Evolutionary conservation across 768 basidiomycete species (phyloP), one percentile per base, ranked within the genome.

Genomic region (Fibroporia radiculosa): DNA sequence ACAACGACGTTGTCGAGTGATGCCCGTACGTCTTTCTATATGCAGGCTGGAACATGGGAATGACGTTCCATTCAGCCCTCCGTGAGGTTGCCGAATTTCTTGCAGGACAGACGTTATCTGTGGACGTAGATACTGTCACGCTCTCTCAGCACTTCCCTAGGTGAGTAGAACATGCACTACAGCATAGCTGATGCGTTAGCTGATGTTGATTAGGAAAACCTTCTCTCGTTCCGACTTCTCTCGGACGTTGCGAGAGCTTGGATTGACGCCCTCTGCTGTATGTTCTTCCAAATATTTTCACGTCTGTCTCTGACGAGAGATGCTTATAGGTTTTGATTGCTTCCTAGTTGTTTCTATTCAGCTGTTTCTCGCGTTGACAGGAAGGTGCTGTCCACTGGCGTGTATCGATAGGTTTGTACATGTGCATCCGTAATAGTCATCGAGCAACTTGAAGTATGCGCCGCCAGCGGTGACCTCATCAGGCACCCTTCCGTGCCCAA

Each of bases 261-360:
- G 90, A 4, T 67, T 97, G 49, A 93, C 91, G 16, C 93, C 93
- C 1, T 93, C 90, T 43, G 92, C 93, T 41, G 92, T 92, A 33
- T 40, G 48, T 51, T 20, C 36, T 40, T 44, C 12, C n/a, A 40
- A 38, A 35, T 49, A 27, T 20, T 25, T 25, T 36, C 20, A 19
- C 29, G n/a, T n/a, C 8, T 31, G 8, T 31, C 8, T 19, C 19
- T 20, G 19, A 12, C 35, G 35, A 31, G n/a, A 31, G 29, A 12
- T 12, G 19, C 38, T 40, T 12, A 22, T 40, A 60, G 59, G 59
- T 60, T 22, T 47, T 58, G 44, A 57, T 61, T 32, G 59, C 57
- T 33, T 51, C 48, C 19, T 57, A 48, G 34, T n/a, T n/a, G 10
- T 31, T n/a, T 31, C 8, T 31, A 31, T n/a, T n/a, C n/a, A n/a